These are phyloP conservation scores for Discostella stelligera DNA, from an alignment of 352 stramenopile species.

Conservation along the genomic window DNA sequence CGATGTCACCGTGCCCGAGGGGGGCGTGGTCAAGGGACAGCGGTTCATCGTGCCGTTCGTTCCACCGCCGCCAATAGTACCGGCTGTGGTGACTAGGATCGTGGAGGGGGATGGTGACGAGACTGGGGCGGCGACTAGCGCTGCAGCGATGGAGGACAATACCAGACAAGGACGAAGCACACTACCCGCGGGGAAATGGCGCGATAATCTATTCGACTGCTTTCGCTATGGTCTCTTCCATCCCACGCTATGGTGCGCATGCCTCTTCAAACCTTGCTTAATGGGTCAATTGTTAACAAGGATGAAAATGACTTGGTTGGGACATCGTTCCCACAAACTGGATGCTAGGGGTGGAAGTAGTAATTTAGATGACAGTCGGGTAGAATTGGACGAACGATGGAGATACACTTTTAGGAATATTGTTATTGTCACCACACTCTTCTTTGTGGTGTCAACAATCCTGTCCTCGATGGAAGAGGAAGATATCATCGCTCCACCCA, in stretches of 20 bases:
- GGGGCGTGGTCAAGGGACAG: slow-evolving; percentile 67
- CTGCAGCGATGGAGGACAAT: neutral
- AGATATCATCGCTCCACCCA: neutral
- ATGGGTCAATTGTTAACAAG: slow-evolving; percentile 70
- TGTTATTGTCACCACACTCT: slow-evolving; percentile 43
- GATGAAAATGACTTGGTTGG: slow-evolving; percentile 72
- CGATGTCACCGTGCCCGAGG: slow-evolving; percentile 62
- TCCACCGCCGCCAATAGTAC: slow-evolving; percentile 10
- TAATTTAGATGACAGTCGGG: slow-evolving; percentile 56
- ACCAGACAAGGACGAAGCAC: slow-evolving; percentile 10
- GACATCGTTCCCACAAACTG: slow-evolving; percentile 14
- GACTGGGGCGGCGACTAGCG: neutral
- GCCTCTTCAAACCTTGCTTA: slow-evolving; percentile 60
- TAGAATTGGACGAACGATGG: slow-evolving; percentile 39
- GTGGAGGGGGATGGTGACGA: neutral
- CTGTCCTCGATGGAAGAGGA: slow-evolving; percentile 21
- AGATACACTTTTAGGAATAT: slow-evolving; percentile 37
- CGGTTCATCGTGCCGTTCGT: slow-evolving; percentile 68
- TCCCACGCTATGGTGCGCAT: slow-evolving; percentile 65
- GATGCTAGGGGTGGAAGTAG: neutral
- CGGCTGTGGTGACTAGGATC: neutral
- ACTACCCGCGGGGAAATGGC: slow-evolving; percentile 63
- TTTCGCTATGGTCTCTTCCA: slow-evolving; percentile 59
- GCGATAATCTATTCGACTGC: slow-evolving; percentile 64
- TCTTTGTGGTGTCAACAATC: slow-evolving; percentile 42